phyloP scores from a whole-genome alignment of 345 rosid genomes.

The Aquilaria yunnanensis region DNA sequence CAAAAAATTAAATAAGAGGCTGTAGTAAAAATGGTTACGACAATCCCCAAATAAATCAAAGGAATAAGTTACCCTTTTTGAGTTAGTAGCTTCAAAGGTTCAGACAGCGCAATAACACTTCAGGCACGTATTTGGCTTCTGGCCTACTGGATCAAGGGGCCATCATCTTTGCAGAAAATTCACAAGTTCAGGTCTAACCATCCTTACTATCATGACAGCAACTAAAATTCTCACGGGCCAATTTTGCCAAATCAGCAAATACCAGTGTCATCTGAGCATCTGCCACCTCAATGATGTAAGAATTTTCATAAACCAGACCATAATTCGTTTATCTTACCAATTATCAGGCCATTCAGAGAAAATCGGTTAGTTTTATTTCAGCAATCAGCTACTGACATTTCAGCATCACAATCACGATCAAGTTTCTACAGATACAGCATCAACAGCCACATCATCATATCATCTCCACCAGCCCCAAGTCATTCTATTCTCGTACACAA shows the following conservation, averaged over 20 bases:
- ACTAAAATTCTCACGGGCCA: slow-evolving; percentile 25
- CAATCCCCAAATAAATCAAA: slow-evolving; percentile 26
- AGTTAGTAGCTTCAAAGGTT: slow-evolving; percentile 16
- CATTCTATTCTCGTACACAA: slow-evolving; percentile 50
- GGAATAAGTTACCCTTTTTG: slow-evolving; percentile 20
- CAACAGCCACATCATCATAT: slow-evolving; percentile 66
- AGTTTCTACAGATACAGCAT: slow-evolving; percentile 60
- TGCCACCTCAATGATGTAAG: slow-evolving; percentile 21
- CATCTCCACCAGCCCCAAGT: slow-evolving; percentile 44
- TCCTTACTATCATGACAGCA: slow-evolving; percentile 29
- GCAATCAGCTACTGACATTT: slow-evolving; percentile 25
- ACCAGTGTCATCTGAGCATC: slow-evolving; percentile 23
- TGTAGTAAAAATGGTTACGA: slow-evolving; percentile 10
- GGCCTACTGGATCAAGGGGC: slow-evolving; percentile 18
- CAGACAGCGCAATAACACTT: slow-evolving; percentile 22
- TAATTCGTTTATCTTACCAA: slow-evolving; percentile 35
- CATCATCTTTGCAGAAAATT: slow-evolving; percentile 26
- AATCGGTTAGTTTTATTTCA: slow-evolving; percentile 17
- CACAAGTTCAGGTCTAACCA: slow-evolving; percentile 23
- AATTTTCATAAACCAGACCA: slow-evolving; percentile 20
- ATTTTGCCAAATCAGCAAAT: slow-evolving; percentile 22
- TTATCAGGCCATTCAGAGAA: slow-evolving; percentile 22
- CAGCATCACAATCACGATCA: slow-evolving; percentile 49
- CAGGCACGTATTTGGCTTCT: slow-evolving; percentile 13
- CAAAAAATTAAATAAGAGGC: slow-evolving; percentile 36